Conservation (phyloP, 768 basidiomycete species). For the Termitomyces sp. region DNA sequence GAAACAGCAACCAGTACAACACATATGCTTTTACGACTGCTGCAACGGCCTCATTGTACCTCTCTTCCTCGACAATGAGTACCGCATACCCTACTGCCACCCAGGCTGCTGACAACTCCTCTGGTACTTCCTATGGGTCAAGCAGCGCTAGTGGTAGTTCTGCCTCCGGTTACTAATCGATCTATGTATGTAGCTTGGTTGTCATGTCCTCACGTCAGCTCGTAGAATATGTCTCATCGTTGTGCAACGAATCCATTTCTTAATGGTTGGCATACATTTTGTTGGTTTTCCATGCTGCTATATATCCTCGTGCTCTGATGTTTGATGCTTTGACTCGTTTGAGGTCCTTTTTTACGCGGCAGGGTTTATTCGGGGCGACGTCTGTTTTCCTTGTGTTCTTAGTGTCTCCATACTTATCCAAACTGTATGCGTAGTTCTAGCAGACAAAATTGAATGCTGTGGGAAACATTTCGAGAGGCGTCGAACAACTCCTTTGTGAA, state of each 20-base stretch:
- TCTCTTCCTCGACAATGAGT: background rate
- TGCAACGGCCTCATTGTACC: background rate
- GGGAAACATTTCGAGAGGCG: conserved; percentile 14
- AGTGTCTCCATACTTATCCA: background rate
- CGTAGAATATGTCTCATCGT: conserved; percentile 30
- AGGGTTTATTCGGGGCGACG: conserved; percentile 26
- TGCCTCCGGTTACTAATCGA: conserved; percentile 26
- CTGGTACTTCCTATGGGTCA: conserved; percentile 11
- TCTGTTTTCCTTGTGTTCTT: conserved; percentile 10
- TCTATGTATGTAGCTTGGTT: conserved; percentile 14
- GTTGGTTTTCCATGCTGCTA: conserved; percentile 37
- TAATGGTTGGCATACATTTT: conserved; percentile 23
- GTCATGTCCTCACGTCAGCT: conserved; percentile 30
- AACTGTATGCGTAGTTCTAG: conserved; percentile 1
- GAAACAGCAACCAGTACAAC: conserved; percentile 50
- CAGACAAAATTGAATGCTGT: conserved; percentile 17
- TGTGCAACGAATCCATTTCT: conserved; percentile 19
- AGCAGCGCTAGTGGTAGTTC: conserved; percentile 12
- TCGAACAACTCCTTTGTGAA: background rate
- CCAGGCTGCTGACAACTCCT: conserved; percentile 18
- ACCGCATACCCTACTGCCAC: conserved; percentile 18
- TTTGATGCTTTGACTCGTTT: conserved; percentile 37
- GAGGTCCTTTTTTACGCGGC: conserved; percentile 30
- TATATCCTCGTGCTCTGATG: conserved; percentile 30
- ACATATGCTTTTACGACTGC: conserved; percentile 35